Evolutionary conservation across 2,329 filamentous ascomycete genomes (phyloP), one percentile per base, ranked within the genome.

Genomic region (Alternaria incomplexa): DNA sequence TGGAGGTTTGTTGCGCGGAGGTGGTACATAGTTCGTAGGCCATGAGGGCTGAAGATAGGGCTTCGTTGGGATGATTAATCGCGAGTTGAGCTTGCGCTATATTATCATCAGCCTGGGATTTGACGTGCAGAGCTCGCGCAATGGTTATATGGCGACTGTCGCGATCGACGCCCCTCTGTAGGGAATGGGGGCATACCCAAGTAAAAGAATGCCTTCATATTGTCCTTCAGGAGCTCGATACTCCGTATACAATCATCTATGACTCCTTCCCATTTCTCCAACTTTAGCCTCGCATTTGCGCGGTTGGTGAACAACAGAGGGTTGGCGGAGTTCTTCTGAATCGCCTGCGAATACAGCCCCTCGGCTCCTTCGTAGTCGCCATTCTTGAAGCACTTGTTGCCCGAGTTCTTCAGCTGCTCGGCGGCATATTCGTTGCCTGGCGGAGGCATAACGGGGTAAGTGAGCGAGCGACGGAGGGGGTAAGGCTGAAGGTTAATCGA

Each of bases 291-390:
- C 4, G 91, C 89, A 81, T 97, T 91, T 55, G 93, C 92, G 57
- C 94, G 92, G 81, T 97, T 98, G 43, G 93, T 95, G 81, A 93
- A 97, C 54, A 97, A 86, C 28, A 91, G 85, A 2, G 91, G 88
- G 76, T 97, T 96, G 58, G 84, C 86, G 5, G 91, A 86, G 80
- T 97, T 92, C 76, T 89, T 88, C 72, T 91, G 88, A 71, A 97
- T 93, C 83, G 92, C 92, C 79, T 91, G 87, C 5, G 90, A 90
- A 79, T 95, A 95, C 61, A 89, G 81, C 20, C 84, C 84, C 66
- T 93, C 91, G 40, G 92, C 92, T 23, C 82, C 84, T 6, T 81
- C 78, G 74, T 86, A 94, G 70, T 94, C 88, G 64, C 87, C 87
- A 9, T 83, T 80, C 64, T 87, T 85, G 80, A 91, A 95, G 74